Evolutionary conservation across 768 basidiomycete species (phyloP).

Genomic region (Lyophyllum atratum): DNA sequence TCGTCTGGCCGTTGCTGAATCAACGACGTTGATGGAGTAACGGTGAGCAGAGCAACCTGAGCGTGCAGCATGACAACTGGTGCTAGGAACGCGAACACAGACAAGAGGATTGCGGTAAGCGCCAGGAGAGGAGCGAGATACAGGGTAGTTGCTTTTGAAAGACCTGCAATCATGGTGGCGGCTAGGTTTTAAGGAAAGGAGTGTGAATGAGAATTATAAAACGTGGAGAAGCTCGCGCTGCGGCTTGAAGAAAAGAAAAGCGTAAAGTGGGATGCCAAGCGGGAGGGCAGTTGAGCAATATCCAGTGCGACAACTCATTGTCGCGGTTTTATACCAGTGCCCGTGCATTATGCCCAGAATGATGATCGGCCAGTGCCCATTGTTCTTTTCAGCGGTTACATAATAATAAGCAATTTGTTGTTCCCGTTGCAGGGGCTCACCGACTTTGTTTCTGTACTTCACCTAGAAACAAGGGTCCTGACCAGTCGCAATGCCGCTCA

Average conservation of each 20-base stretch:
- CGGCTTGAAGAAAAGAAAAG: conserved; percentile 21
- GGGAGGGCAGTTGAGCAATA: conserved; percentile 3
- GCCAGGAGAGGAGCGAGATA: conserved; percentile 70
- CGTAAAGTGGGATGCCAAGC: conserved; percentile 13
- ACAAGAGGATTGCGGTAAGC: conserved; percentile 65
- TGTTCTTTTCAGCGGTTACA: conserved; percentile 4
- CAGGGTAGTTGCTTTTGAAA: conserved; percentile 67
- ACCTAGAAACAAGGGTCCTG: background rate
- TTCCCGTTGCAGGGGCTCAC: background rate
- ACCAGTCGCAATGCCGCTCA: too few relatives aligned
- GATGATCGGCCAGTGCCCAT: background rate
- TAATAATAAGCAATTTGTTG: background rate
- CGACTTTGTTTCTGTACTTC: background rate
- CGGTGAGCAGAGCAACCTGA: conserved; percentile 64
- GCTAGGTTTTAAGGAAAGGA: conserved; percentile 7
- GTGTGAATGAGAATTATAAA: conserved; percentile 9
- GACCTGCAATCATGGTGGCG: conserved; percentile 61
- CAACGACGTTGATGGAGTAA: conserved; percentile 54
- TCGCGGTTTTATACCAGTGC: conserved; percentile 6
- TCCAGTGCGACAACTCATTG: background rate
- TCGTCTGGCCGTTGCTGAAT: conserved; percentile 26
- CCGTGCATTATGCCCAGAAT: conserved; percentile 9
- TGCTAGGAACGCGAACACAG: conserved; percentile 68
- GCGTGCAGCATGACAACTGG: conserved; percentile 61
- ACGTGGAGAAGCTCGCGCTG: conserved; percentile 27